Base-by-base conservation (phyloP, 768 basidiomycete genomes). In the Xanthoconium purpureum region DNA sequence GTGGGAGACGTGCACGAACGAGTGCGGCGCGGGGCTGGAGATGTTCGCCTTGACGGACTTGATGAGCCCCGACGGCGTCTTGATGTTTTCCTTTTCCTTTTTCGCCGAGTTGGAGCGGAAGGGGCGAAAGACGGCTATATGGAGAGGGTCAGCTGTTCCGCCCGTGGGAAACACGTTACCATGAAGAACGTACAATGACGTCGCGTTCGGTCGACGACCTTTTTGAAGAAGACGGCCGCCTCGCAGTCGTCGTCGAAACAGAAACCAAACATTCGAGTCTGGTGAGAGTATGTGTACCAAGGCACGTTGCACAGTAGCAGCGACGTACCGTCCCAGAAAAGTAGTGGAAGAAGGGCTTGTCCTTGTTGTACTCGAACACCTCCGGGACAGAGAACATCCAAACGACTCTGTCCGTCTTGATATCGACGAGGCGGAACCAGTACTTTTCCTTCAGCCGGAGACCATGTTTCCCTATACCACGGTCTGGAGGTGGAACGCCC, bases 321-420 rank as follows among this genome's bases (percentile, higher is more conserved):
- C 18, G 5, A 77, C 90, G 68, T 66, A 95, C 94, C 74, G 88
- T 83, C 40, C 90, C 91, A 45, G 85, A 83, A 72, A 96, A 95
- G 38, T 85, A 80, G 71, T 98, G 93, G 74, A 97, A 97, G 76
- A 96, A 96, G 3, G 92, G 89, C 54, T 88, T 83, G 71, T 97
- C 93, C 62, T 87, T 79, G 63, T 82, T 80, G 70, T 95, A 98
- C 51, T 85, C 79, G 63, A 87, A 80, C 46, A 75, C 73, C 44
- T 75, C 73, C 1, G 83, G 82, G 52, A 88, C 75, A 57, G 80
- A 80, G 73, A 88, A 87, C 69, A 80, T 78, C 88, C 88, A 89
- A 11, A 85, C 77, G 38, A 84, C 79, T 65, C 81, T 83, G 33
- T 78, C 81, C 3, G 80, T 76, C 50, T 76, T 77, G 53, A 78